Evolutionary conservation across 2,329 filamentous ascomycete genomes (phyloP), one percentile per base, ranked within the genome.

Genomic region (Xylaria sp.): DNA sequence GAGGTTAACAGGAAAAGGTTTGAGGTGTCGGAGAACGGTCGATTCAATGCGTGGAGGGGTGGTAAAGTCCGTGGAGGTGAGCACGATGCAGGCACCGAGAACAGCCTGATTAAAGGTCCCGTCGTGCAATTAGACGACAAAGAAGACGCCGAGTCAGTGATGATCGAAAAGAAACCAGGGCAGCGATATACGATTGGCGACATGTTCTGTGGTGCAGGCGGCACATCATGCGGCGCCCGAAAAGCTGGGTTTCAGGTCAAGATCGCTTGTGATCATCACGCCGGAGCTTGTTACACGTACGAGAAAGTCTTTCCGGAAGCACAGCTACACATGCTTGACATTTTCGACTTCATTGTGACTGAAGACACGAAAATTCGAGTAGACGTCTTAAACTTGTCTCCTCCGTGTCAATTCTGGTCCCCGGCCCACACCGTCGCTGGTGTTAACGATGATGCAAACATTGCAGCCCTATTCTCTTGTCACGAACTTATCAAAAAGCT

Each of bases 361-460:
- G 62, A 70, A 4, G 47, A 68, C 0, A 67, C 76, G 0, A 71
- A 75, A 2, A 66, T 81, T 8, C 78, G 79, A 3, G 84, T 89
- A 0, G 91, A 95, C 67, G 78, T 94, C 1, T 77, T 92, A 0
- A 92, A 96, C 66, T 76, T 93, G 0, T 92, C 89, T 0, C 91
- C 91, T 0, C 92, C 92, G 0, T 96, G 92, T 59, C 91, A 94
- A 68, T 86, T 84, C 2, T 94, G 89, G 73, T 94, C 91, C 0
- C 86, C 87, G 0, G 89, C 88, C 0, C 89, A 96, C 62, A 94
- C 91, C 0, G 73, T 82, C 0, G 67, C 75, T 0, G 83, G 84
- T 0, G 78, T 78, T 6, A 82, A 87, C 21, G 89, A 93, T 47
- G 89, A 91, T 1, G 80, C 77, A 0, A 95, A 96, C 67, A 87